phyloP scores from a whole-genome alignment of 2,329 filamentous ascomycete genomes.

The Cercospora citrullina region DNA sequence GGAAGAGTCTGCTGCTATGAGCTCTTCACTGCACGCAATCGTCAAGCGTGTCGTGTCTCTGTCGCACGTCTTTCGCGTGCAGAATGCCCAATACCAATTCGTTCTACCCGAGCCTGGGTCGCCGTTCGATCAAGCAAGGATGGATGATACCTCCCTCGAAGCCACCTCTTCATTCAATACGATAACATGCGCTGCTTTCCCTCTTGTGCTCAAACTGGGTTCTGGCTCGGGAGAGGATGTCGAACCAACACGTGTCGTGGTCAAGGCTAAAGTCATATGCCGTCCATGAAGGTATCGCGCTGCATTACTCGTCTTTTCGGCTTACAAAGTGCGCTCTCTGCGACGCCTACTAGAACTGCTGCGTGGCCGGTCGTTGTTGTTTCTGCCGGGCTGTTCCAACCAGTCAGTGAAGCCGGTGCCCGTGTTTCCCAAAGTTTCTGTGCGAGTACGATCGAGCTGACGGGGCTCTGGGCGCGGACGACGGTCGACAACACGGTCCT shows the following conservation, averaged over 20 bases:
- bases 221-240: slow-evolving; percentile 64
- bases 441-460: neutral
- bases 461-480: neutral
- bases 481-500: neutral
- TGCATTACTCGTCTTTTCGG: neutral
- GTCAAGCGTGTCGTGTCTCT: slow-evolving; percentile 34
- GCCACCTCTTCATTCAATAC: slow-evolving; percentile 59
- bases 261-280: slow-evolving; percentile 66
- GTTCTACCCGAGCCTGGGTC: slow-evolving; percentile 29
- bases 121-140: slow-evolving; percentile 57
- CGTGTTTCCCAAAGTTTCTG: neutral
- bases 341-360: slow-evolving; percentile 13
- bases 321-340: slow-evolving; percentile 14
- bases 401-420: neutral
- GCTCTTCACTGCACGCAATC: slow-evolving; percentile 31
- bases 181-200: slow-evolving; percentile 64
- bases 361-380: slow-evolving; percentile 9
- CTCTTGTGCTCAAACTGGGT: slow-evolving; percentile 63
- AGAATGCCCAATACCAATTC: slow-evolving; percentile 38
- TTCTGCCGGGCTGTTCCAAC: slow-evolving; percentile 7
- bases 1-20: slow-evolving; percentile 26
- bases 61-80: slow-evolving; percentile 36
- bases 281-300: neutral
- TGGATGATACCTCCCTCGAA: slow-evolving; percentile 65
- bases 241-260: slow-evolving; percentile 63